These are phyloP conservation scores for Aspergillus pseudoviridinutans DNA, from an alignment of 2,329 filamentous ascomycete genomes.

Conservation along the genomic window DNA sequence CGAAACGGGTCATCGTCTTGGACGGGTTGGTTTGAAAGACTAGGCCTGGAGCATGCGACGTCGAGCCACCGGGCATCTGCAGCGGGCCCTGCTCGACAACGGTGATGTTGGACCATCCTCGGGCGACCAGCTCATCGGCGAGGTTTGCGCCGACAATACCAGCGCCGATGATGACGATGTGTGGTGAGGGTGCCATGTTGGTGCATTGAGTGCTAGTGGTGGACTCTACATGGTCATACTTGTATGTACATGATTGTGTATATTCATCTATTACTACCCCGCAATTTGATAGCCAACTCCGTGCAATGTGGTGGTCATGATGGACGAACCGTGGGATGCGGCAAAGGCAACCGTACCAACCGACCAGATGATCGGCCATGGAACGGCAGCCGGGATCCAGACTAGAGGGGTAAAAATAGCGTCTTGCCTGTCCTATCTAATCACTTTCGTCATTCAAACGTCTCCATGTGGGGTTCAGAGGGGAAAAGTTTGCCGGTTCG, in stretches of 20 bases:
- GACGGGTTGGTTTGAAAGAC: slow-evolving; percentile 58
- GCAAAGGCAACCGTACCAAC: background rate
- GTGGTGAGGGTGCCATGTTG: slow-evolving; percentile 35
- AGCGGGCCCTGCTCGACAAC: slow-evolving; percentile 63
- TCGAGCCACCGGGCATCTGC: slow-evolving; percentile 61
- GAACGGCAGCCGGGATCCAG: background rate
- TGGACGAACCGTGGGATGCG: background rate
- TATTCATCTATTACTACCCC: background rate
- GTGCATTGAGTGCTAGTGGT: background rate
- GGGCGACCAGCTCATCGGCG: slow-evolving; percentile 59
- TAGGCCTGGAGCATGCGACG: slow-evolving; percentile 61
- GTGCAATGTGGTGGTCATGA: background rate
- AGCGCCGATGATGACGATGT: slow-evolving; percentile 59
- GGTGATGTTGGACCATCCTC: slow-evolving; percentile 62
- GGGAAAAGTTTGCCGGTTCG: background rate
- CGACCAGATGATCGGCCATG: background rate
- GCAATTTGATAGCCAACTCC: background rate
- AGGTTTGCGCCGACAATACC: slow-evolving; percentile 63
- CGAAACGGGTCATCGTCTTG: slow-evolving; percentile 51
- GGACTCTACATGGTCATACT: background rate
- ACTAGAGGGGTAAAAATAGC: background rate
- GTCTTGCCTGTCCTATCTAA: no score
- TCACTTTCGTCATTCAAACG: no score
- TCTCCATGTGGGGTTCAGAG: background rate
- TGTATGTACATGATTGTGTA: background rate